Evolutionary conservation across 2,329 filamentous ascomycete genomes (phyloP), one percentile per base, ranked within the genome.

Genomic region (Fusarium sororula): DNA sequence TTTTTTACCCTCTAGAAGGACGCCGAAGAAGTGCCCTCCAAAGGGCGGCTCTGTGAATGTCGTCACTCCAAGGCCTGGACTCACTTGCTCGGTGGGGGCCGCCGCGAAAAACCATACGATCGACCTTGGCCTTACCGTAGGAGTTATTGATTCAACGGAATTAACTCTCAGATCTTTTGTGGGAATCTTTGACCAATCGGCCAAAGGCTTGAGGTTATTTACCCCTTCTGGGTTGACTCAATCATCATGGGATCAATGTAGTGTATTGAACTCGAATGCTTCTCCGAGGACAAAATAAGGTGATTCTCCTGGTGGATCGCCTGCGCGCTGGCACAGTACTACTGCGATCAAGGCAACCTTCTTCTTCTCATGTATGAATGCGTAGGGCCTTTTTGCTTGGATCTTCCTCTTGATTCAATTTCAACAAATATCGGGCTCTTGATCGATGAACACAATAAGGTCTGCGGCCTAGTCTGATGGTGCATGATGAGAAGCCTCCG

Each of bases 101-200:
- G 41, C 35, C 58, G 38, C 22, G 28, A 58, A 63, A 72, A 55
- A 59, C 57, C 68, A 45, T 64, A 74, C 50, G 71, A 74, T 72
- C 39, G 53, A 41, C 62, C 50, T 68, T 72, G 66, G 42, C 44
- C 39, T 59, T 53, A 41, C 55, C 51, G 57, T 63, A 47, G 53
- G 38, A 58, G 57, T 63, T 61, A 51, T 56, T 41, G 50, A 61
- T 57, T 62, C 41, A 30, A 48, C 26, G 41, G 60, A 47, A 51
- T 66, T 65, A 39, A 54, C 35, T 55, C 28, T 71, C 61, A 48
- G 70, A 57, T 56, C 61, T 37, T 74, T 48, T 63, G n/a, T 47
- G 53, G 59, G 32, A 39, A 58, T 53, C 35, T 30, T 56, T 22
- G 30, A 38, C 66, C 66, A 66, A 70, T 70, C 53, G 26, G 51